phyloP scores from a whole-genome alignment of 1,284 basidiomycete species.

The Cystobasidium slooffiae region DNA sequence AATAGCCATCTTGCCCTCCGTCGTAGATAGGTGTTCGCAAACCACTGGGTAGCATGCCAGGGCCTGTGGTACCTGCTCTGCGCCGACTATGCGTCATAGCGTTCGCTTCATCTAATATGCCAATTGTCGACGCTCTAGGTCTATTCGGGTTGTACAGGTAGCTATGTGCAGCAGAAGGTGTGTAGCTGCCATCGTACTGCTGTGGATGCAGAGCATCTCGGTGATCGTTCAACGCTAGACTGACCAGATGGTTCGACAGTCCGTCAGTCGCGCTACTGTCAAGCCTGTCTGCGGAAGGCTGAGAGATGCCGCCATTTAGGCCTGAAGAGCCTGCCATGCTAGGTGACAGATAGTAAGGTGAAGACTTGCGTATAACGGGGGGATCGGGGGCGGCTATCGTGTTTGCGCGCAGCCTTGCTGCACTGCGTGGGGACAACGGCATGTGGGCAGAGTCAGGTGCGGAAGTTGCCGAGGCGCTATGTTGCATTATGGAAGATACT shows the following conservation, averaged over 20 bases:
- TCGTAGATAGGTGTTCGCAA: slow-evolving; percentile 33
- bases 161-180: neutral
- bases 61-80: slow-evolving; percentile 51
- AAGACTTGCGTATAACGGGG: slow-evolving; percentile 15
- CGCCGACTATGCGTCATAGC: slow-evolving; percentile 54
- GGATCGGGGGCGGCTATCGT: slow-evolving; percentile 28
- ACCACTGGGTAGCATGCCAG: slow-evolving; percentile 30
- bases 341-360: slow-evolving; percentile 23
- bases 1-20: slow-evolving; percentile 5
- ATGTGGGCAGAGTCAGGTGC: slow-evolving; percentile 1
- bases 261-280: neutral
- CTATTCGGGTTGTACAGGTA: slow-evolving; percentile 58
- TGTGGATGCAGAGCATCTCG: neutral
- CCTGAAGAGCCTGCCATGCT: slow-evolving; percentile 8
- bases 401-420: slow-evolving; percentile 36
- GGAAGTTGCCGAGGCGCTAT: slow-evolving; percentile 22
- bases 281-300: neutral
- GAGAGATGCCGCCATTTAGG: neutral
- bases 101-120: slow-evolving; percentile 70
- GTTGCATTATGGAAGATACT: neutral
- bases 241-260: neutral
- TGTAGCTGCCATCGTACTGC: neutral
- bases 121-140: slow-evolving; percentile 88
- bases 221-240: slow-evolving; percentile 1
- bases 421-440: slow-evolving; percentile 9